A percentile compares a stretch with the other conserved stretches of the same genome.
phyloP scores from a whole-genome alignment of 768 basidiomycete genomes.

The Strobilomyces dryophilus region DNA sequence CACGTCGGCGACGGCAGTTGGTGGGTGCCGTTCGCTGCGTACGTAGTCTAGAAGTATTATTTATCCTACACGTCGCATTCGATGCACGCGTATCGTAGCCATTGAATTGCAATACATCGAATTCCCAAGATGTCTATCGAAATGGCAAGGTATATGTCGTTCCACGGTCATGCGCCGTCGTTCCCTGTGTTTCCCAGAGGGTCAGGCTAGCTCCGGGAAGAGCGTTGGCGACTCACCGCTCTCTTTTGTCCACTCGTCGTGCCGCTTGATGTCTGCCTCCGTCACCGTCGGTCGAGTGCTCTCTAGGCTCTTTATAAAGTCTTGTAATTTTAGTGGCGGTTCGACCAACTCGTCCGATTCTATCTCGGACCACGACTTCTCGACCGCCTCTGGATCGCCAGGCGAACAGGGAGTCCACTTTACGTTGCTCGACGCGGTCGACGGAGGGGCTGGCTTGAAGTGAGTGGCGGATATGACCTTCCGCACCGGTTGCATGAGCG shows the following conservation, averaged over 20 bases:
- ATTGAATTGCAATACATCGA: constrained; percentile 2
- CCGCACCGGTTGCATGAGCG: constrained; percentile 96
- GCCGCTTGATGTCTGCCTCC: constrained; percentile 77
- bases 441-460: constrained; percentile 60
- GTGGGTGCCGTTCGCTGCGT: constrained; percentile 2
- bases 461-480: constrained; percentile 96
- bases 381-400: constrained; percentile 78
- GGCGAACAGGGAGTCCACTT: constrained; percentile 98
- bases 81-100: constrained; percentile 18
- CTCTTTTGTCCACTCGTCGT: constrained; percentile 82
- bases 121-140: constrained; percentile 6
- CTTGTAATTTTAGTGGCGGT: constrained; percentile 70
- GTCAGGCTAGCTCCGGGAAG: not conserved
- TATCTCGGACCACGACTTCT: constrained; percentile 88
- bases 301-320: constrained; percentile 79
- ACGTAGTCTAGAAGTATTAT: constrained; percentile 18
- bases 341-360: constrained; percentile 88
- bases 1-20: too few relatives aligned
- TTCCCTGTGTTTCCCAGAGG: constrained; percentile 19
- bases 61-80: constrained; percentile 14
- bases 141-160: not conserved
- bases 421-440: constrained; percentile 20
- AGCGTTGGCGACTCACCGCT: constrained; percentile 50
- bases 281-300: constrained; percentile 86
- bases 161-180: constrained; percentile 28